A percentile compares a stretch with the other conserved stretches of the same genome.
Evolutionary conservation across 2,329 filamentous ascomycete genomes (phyloP).

Genomic region (Phoma herbarum): DNA sequence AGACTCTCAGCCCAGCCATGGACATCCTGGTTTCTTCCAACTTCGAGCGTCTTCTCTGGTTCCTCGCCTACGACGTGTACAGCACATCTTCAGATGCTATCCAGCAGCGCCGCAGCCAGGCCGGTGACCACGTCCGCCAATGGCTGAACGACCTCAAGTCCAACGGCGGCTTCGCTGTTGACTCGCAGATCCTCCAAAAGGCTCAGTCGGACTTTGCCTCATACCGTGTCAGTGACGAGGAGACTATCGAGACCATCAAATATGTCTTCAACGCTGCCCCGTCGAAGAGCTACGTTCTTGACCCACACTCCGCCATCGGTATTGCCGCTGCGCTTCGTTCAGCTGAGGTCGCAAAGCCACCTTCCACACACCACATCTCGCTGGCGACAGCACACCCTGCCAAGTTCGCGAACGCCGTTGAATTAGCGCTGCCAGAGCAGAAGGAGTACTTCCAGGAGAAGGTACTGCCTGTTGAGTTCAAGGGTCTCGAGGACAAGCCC

Average conservation of each 20-base stretch:
- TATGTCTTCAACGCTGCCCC: constrained; percentile 60
- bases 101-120: constrained; percentile 58
- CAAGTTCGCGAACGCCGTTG: constrained; percentile 89
- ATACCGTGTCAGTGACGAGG: constrained; percentile 69
- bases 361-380: constrained; percentile 73
- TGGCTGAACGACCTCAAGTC: constrained; percentile 86
- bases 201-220: constrained; percentile 82
- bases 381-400: constrained; percentile 95
- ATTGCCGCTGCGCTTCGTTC: constrained; percentile 79
- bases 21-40: constrained; percentile 96
- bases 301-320: constrained; percentile 92
- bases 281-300: constrained; percentile 74
- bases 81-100: constrained; percentile 51
- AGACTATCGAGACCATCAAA: constrained; percentile 60
- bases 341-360: constrained; percentile 60
- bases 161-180: constrained; percentile 83
- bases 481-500: constrained; percentile 79
- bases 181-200: constrained; percentile 73
- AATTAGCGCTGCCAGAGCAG: constrained; percentile 75
- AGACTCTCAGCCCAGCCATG: constrained; percentile 95
- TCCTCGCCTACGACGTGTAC: constrained; percentile 71
- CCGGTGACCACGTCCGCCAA: constrained; percentile 75
- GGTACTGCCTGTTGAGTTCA: constrained; percentile 82
- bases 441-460: constrained; percentile 78
- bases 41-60: constrained; percentile 96